phyloP scores from a whole-genome alignment of 148 eudicot genomes.

The Rheum nobile region DNA sequence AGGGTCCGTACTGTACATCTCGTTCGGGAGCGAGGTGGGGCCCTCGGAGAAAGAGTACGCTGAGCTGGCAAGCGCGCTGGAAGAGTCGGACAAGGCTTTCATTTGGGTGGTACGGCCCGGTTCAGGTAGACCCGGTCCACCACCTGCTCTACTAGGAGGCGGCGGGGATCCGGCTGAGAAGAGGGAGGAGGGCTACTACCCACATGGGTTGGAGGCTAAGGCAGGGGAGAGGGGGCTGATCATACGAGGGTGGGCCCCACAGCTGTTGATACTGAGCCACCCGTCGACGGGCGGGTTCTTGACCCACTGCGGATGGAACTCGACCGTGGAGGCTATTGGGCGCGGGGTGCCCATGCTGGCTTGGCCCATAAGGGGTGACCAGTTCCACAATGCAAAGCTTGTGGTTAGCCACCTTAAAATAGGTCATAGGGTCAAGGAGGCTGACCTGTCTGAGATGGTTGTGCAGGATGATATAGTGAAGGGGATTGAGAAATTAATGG shows the following conservation, averaged over 20 bases:
- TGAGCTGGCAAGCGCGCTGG: slow-evolving; percentile 35
- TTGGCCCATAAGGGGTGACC: slow-evolving; percentile 76
- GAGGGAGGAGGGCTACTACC: slow-evolving; percentile 26
- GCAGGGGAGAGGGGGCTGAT: slow-evolving; percentile 44
- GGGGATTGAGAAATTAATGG: slow-evolving; percentile 42
- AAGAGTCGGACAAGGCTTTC: slow-evolving; percentile 26
- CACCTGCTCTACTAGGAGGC: slow-evolving; percentile 13
- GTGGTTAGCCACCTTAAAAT: slow-evolving; percentile 34
- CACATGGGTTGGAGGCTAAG: slow-evolving; percentile 30
- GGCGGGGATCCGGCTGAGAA: slow-evolving; percentile 12
- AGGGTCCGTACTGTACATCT: slow-evolving; percentile 42
- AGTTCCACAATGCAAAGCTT: slow-evolving; percentile 41
- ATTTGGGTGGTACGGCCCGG: slow-evolving; percentile 53
- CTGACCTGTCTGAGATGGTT: slow-evolving; percentile 20
- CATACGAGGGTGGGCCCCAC: slow-evolving; percentile 68
- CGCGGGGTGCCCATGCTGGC: slow-evolving; percentile 45
- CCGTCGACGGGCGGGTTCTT: slow-evolving; percentile 56
- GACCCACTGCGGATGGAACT: slow-evolving; percentile 74
- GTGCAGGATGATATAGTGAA: slow-evolving; percentile 32
- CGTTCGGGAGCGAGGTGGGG: slow-evolving; percentile 64
- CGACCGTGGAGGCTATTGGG: slow-evolving; percentile 47
- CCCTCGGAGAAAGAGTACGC: slow-evolving; percentile 41
- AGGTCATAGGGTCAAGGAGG: slow-evolving; percentile 26
- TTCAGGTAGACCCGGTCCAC: slow-evolving; percentile 30
- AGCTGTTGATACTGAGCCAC: slow-evolving; percentile 52